Evolutionary conservation across 1,284 basidiomycete genomes (phyloP), one percentile per base, ranked within the genome.

Genomic region (Sanghuangporus baumii): DNA sequence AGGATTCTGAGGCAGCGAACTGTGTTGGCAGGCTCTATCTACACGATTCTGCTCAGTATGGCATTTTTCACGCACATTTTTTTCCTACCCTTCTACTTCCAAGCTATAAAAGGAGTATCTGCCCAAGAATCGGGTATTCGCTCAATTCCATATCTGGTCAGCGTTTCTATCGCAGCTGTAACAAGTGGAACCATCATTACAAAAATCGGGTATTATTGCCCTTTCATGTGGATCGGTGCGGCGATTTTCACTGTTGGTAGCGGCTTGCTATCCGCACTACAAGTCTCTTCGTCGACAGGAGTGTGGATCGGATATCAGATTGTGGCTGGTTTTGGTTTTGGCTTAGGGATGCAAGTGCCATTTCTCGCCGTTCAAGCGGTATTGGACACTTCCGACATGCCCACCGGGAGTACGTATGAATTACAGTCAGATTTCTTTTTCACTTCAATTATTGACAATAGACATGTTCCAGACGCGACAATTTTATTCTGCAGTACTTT

Each of bases 61-160:
- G 68, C 70, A 11, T 73, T 80, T 68, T 70, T 78, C 56, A 66
- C 66, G 20, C 66, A 63, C 52, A 62, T 66, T 34, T 66, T 56
- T 61, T 67, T 76, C 66, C 69, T 79, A 0, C 78, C 78, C 0
- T 72, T 80, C 37, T 79, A 73, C 71, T 79, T 78, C 69, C 75
- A 80, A 67, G 77, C 77, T 18, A 73, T 75, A 64, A 70, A 75
- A 65, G 59, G 66, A 36, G 74, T 73, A 46, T 67, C 73, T 3
- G 73, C 79, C 0, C 75, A 78, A n/a, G 71, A 75, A 73, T 92
- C 89, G 55, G 86, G 74, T 26, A 80, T 74, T 62, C 88, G 79
- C 69, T 88, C 85, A 64, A 90, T 82, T 59, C 81, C 77, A 66
- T 91, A 88, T 67, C 89, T 77, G 71, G 91, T 88, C 50, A 89